Percentiles rank a stretch among this genome's conserved stretches.
These are phyloP conservation scores for Globisporangium cederbergense DNA, from an alignment of 352 stramenopile species.

Conservation along the genomic window DNA sequence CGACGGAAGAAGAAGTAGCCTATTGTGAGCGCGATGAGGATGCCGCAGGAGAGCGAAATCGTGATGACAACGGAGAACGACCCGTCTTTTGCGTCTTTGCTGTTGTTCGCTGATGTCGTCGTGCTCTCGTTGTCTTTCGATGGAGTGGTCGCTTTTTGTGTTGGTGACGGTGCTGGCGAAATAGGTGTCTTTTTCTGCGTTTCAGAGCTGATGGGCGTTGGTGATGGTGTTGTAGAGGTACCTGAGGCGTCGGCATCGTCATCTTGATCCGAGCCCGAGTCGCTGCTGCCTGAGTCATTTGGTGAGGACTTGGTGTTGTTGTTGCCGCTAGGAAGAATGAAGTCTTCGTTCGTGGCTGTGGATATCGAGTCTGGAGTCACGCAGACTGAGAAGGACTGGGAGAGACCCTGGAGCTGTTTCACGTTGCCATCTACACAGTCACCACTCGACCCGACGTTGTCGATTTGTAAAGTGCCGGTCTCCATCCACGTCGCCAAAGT, in stretches of 20 bases:
- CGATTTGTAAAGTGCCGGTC: conserved; percentile 26
- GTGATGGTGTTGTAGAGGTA: neutral
- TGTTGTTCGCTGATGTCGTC: neutral
- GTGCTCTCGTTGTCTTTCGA: conserved; percentile 9
- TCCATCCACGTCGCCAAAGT: conserved; percentile 32
- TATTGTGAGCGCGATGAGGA: conserved; percentile 8
- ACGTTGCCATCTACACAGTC: conserved; percentile 5
- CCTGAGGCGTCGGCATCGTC: neutral
- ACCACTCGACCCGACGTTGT: conserved; percentile 22
- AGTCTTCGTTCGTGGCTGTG: neutral
- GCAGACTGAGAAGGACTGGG: conserved; percentile 27
- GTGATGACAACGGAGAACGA: conserved; percentile 8
- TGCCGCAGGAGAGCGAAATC: conserved; percentile 18
- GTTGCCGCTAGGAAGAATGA: neutral
- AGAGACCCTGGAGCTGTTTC: conserved; percentile 21
- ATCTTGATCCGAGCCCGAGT: neutral
- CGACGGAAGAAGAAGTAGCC: conserved; percentile 13
- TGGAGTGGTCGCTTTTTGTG: neutral
- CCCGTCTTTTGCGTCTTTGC: neutral
- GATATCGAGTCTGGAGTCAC: conserved; percentile 6
- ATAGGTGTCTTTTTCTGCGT: neutral
- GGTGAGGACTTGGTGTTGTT: neutral
- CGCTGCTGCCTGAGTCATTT: neutral
- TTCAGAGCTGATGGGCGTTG: neutral
- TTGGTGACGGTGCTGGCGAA: conserved; percentile 4